Evolutionary conservation across 352 stramenopile species (phyloP), one percentile per base, ranked within the genome.

Genomic region (Phytophthora melonis): DNA sequence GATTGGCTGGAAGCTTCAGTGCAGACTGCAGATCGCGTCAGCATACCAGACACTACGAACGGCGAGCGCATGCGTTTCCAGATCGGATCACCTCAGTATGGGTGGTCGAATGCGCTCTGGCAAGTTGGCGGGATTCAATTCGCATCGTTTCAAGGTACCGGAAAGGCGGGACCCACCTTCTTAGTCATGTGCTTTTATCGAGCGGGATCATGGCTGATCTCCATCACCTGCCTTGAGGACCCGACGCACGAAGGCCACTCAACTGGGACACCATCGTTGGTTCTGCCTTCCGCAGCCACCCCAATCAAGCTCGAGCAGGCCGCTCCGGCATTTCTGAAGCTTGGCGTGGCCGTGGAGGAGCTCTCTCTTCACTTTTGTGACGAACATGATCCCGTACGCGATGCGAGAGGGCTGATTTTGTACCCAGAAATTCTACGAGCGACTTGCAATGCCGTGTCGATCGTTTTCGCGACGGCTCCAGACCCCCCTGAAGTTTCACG

Each of bases 81-180:
- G 72, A 80, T 96, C 25, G 87, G 89, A 23, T 76, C 79, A 5
- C 81, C 82, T 0, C 54, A 66, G 23, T 88, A 84, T 10, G 88
- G 88, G 3, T 96, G 90, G 90, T 95, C 90, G 9, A 94, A 93
- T 68, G 61, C 76, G 21, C 63, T 96, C 45, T 96, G 90, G 90
- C 83, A 95, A 71, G 87, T 93, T 47, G 78, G 80, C 34, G 90
- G 90, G 1, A 93, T 96, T 70, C 90, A 96, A 72, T 96, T 96
- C 63, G 88, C 87, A 14, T 87, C 83, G 5, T 90, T 93, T 69
- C 9, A 79, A 0, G 74, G 65, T 36, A 58, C 50, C 1, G 59
- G 52, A 19, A 52, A 58, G 5, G 39, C 32, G 50, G 54, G 45
- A 1, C 78, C 74, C 23, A 87, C 88, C 5, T 93, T 96, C 58